Percentiles rank a stretch among this genome's conserved stretches.
Evolutionary conservation across 768 basidiomycete species (phyloP).

Genomic region (Rhodotorula babjevae): DNA sequence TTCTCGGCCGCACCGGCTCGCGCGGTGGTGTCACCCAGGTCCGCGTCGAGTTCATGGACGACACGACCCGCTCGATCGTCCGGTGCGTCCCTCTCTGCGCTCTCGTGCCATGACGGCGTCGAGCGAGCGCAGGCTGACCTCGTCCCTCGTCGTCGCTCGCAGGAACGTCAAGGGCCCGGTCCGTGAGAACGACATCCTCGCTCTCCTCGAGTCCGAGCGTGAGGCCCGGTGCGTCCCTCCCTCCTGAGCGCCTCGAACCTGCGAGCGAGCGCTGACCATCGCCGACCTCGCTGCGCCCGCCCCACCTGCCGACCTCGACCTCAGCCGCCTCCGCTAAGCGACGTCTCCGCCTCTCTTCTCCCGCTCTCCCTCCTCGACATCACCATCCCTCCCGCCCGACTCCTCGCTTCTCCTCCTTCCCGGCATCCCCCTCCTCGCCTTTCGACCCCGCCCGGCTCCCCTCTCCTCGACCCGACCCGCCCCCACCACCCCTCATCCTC

Average conservation of each 20-base stretch:
- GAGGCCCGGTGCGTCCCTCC: slow-evolving; percentile 81
- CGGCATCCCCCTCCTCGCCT: too few relatives aligned
- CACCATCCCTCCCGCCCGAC: not conserved
- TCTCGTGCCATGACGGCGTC: too few relatives aligned
- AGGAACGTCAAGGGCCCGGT: slow-evolving; percentile 96
- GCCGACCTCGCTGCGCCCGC: not conserved
- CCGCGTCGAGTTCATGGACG: slow-evolving; percentile 99
- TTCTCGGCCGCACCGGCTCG: slow-evolving; percentile 96
- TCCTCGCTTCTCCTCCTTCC: not conserved
- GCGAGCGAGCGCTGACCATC: too few relatives aligned
- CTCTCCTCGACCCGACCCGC: too few relatives aligned
- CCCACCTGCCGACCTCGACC: not conserved
- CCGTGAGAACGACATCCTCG: slow-evolving; percentile 89
- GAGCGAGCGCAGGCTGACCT: too few relatives aligned
- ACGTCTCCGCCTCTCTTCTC: not conserved
- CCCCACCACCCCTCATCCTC: too few relatives aligned
- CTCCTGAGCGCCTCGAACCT: not conserved
- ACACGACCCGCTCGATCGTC: slow-evolving; percentile 89
- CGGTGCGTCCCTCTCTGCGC: slow-evolving; percentile 52
- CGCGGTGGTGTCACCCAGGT: slow-evolving; percentile 99
- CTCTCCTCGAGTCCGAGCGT: slow-evolving; percentile 94
- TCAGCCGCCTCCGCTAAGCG: slow-evolving; percentile 34
- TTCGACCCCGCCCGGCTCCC: too few relatives aligned
- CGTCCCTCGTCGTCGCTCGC: accelerated
- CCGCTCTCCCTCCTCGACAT: not conserved